Evolutionary conservation across 352 stramenopile species (phyloP), one percentile per base, ranked within the genome.

Genomic region (Pythium angustatum): DNA sequence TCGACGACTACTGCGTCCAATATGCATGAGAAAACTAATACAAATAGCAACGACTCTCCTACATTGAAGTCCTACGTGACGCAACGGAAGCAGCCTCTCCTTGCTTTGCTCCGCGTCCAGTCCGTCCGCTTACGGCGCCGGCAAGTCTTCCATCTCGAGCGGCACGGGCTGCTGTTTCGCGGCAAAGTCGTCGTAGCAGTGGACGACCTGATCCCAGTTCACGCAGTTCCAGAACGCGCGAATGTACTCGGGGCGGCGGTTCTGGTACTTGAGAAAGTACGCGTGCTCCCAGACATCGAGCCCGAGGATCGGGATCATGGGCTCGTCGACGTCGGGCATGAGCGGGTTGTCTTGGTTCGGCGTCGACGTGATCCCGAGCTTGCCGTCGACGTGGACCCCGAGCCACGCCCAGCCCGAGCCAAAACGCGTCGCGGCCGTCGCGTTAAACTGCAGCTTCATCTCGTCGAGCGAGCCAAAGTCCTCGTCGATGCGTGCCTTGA

Each of bases 171-270:
- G 68, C 27, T 74, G 67, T 64, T 80, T 76, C 58, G 64, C 38
- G 24, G 78, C 78, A 64, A 83, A 85, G 57, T 83, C 70, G 45
- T 87, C 78, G 68, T 85, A 87, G 71, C 76, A 83, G 50, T 84
- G 61, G 14, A 76, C 73, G 17, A 88, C 83, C 64, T 79, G 67
- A 47, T 87, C 74, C 79, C 79, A 92, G 68, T 92, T 90, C 43
- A 89, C 88, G 62, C 98, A 84, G 75, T 97, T 97, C 92, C 92
- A 98, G 76, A 90, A 97, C 68, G 84, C 94, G 33, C 67, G 80
- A 45, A 98, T 91, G 81, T 97, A 97, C 66, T 94, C 84, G 17
- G 88, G 80, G 45, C 88, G 76, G 50, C 84, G 78, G 77, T 97
- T 97, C 64, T 97, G 86, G 77, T 97, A 97, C 73, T 97, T 91